These are phyloP conservation scores for Debaryomyces castellii DNA, from an alignment of 805 yeast genomes.

Conservation along the genomic window DNA sequence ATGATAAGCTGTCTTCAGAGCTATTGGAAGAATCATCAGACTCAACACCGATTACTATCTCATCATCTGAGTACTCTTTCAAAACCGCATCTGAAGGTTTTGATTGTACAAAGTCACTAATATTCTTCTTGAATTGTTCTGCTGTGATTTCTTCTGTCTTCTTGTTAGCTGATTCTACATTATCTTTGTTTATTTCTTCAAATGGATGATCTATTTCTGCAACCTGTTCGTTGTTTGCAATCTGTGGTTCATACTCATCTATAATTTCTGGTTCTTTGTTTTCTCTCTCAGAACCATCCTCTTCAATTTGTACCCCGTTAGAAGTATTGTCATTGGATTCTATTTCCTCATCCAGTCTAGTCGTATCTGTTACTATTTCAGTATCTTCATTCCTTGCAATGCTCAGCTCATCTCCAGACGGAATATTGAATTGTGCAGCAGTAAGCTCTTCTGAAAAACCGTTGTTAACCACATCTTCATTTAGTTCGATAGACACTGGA, in stretches of 20 bases:
- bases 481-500: neutral
- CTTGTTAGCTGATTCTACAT: too few species aligned
- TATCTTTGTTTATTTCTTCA: too few species aligned
- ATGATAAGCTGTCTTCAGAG: neutral
- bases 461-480: neutral
- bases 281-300: neutral
- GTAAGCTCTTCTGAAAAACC: neutral
- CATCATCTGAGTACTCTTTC: slow-evolving; percentile 27
- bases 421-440: neutral
- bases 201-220: neutral
- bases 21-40: neutral
- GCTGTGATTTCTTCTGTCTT: neutral
- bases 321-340: neutral
- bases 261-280: neutral
- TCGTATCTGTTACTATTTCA: neutral
- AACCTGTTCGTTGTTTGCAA: neutral
- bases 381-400: neutral
- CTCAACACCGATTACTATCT: slow-evolving; percentile 18
- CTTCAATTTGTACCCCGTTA: neutral
- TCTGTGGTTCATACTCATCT: slow-evolving; percentile 2
- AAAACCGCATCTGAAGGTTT: slow-evolving; percentile 6
- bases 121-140: neutral
- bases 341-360: neutral
- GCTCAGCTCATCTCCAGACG: neutral
- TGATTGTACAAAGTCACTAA: neutral